Evolutionary conservation across 306 rosid species (phyloP).

Genomic region (Vigna mungo): DNA sequence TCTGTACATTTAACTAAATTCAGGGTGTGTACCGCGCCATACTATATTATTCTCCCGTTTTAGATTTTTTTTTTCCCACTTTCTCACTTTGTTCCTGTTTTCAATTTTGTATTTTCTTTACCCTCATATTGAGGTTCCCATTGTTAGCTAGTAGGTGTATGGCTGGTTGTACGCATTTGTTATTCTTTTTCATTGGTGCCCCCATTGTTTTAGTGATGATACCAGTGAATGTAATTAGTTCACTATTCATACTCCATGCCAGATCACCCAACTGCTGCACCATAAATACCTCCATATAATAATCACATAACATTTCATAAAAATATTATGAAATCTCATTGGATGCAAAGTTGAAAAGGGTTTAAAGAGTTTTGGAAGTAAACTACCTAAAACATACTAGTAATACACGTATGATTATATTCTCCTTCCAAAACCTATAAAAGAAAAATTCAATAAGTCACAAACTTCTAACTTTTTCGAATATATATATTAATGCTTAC

Average conservation of each 20-base stretch:
- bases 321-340: not conserved
- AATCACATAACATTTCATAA: not conserved
- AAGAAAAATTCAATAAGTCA: too few relatives aligned
- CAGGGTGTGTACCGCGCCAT: conserved; percentile 42
- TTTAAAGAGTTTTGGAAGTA: too few relatives aligned
- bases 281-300: not conserved
- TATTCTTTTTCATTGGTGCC: conserved; percentile 55
- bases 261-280: not conserved
- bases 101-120: conserved; percentile 43
- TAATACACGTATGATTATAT: not conserved
- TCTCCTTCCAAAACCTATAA: not conserved
- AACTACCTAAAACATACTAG: not conserved
- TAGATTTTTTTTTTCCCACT: conserved; percentile 30
- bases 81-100: conserved; percentile 22
- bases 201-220: conserved; percentile 47
- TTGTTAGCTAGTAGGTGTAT: conserved; percentile 47
- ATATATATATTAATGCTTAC: too few relatives aligned
- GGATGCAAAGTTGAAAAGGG: too few relatives aligned
- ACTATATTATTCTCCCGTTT: conserved; percentile 28
- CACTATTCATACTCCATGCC: conserved; percentile 32
- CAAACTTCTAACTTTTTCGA: too few relatives aligned
- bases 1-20: conserved; percentile 49
- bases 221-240: conserved; percentile 41
- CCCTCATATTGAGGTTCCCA: conserved; percentile 50
- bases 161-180: conserved; percentile 46